These are phyloP conservation scores for Mortierella sp. DNA, from an alignment of 371 early-diverging fungal genomes.

Conservation along the genomic window DNA sequence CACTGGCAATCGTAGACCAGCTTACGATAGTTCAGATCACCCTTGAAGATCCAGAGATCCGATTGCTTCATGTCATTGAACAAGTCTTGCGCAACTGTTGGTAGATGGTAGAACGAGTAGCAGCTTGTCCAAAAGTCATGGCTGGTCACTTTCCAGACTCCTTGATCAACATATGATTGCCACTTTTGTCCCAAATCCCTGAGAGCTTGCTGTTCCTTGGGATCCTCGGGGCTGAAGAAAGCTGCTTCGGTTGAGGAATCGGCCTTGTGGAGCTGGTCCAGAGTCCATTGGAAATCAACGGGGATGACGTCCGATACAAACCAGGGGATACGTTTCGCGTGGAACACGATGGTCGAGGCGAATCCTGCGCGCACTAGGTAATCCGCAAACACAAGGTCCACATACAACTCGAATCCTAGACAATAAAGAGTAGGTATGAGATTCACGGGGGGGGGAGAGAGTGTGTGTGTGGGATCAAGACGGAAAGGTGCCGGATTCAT, in stretches of 20 bases:
- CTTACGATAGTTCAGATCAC: slow-evolving; percentile 97
- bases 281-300: slow-evolving; percentile 78
- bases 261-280: slow-evolving; percentile 56
- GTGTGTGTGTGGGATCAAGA: too few species aligned
- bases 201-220: slow-evolving; percentile 61
- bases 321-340: slow-evolving; percentile 92
- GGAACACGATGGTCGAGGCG: slow-evolving; percentile 79
- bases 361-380: slow-evolving; percentile 80
- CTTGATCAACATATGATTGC: slow-evolving; percentile 67
- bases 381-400: slow-evolving; percentile 90
- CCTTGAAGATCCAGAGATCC: slow-evolving; percentile 88
- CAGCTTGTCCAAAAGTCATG: slow-evolving; percentile 91
- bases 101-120: slow-evolving; percentile 81
- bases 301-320: slow-evolving; percentile 91
- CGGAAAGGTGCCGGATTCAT: too few species aligned
- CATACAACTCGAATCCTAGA: slow-evolving; percentile 89
- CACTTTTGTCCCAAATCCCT: slow-evolving; percentile 72
- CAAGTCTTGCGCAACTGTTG: slow-evolving; percentile 67
- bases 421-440: too few species aligned
- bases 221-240: slow-evolving; percentile 57
- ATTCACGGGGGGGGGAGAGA: too few species aligned
- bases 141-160: slow-evolving; percentile 70
- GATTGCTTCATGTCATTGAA: slow-evolving; percentile 67
- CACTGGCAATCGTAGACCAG: slow-evolving; percentile 89
- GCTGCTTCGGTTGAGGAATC: slow-evolving; percentile 20